These are phyloP conservation scores for Fusarium brevicatenulatum DNA, from an alignment of 2,329 filamentous ascomycete genomes.

Conservation along the genomic window DNA sequence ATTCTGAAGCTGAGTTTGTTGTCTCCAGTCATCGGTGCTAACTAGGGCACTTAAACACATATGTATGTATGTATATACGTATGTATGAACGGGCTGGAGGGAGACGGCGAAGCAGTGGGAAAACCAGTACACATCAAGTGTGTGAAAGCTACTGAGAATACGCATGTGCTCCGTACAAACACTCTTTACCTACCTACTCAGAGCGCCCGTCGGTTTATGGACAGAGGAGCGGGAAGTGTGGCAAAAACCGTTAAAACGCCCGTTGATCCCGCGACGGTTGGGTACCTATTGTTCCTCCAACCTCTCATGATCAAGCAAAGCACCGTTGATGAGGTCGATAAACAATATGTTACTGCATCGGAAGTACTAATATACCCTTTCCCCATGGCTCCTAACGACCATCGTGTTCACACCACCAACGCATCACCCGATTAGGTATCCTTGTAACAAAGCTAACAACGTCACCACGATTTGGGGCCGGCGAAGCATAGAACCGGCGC, in stretches of 20 bases:
- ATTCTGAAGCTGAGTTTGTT: not conserved
- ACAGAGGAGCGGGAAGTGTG: constrained; percentile 3
- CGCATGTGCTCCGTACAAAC: not conserved
- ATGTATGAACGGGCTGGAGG: not conserved
- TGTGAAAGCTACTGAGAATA: not conserved
- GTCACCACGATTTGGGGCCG: constrained; percentile 5
- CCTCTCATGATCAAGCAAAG: constrained; percentile 20
- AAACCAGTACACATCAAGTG: not conserved
- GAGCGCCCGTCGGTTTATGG: not conserved
- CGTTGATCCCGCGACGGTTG: constrained; percentile 20
- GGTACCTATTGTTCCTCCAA: not conserved
- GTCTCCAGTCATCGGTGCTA: not conserved
- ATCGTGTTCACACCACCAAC: constrained; percentile 7
- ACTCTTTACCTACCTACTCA: not conserved
- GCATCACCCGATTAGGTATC: not conserved
- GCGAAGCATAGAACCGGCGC: not conserved
- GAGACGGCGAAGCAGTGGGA: not conserved
- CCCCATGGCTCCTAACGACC: not conserved
- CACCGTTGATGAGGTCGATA: constrained; percentile 7
- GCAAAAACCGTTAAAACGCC: constrained; percentile 25
- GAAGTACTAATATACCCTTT: not conserved
- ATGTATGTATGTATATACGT: not conserved
- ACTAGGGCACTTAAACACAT: not conserved
- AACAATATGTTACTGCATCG: not conserved
- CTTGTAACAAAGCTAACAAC: constrained; percentile 11